Base-by-base conservation (phyloP, 1,284 basidiomycete species). In the Spongispora temasekensis region DNA sequence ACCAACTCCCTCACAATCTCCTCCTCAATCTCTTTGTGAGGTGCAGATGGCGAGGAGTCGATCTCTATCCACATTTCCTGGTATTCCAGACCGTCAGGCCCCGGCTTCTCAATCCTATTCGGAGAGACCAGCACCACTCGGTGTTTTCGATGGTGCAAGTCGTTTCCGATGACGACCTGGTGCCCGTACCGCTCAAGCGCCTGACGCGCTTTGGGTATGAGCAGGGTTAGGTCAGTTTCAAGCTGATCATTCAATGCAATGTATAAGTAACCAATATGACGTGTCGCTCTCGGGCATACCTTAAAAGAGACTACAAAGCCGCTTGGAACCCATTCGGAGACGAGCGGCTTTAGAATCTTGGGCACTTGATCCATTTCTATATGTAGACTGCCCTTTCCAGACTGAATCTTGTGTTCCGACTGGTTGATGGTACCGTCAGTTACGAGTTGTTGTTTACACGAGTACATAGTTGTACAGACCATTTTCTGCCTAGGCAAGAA, bases 281-380 rank as follows among this genome's bases (percentile, higher is more conserved):
- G 5, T 52, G 9, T 30, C 55, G 15, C 34, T 13, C 1, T 8
- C 0, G 31, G 23, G 63, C 71, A 27, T 60, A 94, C 95, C 85
- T 99, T 99, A 85, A 99, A 99, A 1, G 94, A 96, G 52, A 99
- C 94, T 48, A 98, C 89, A 74, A 89, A 98, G 0, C 94, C 96
- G 58, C 94, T 88, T 1, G 89, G 89, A 0, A 89, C 91, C 97
- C 97, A 99, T 72, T 98, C 91, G 55, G 93, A 88, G 3, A 98
- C 95, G 77, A 99, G 83, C 0, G 94, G 90, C 74, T 93, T 93
- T 51, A 99, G 78, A 40, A 98, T 91, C 77, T 99, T 99, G 9
- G 97, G 97, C 1, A 98, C 96, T 75, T 98, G 95, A 74, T 99
- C 97, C 96, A 99, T 98, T 75, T 98, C 95, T 64, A 99, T 92